Evolutionary conservation across 2,329 filamentous ascomycete genomes (phyloP).

Genomic region (Emmonsia crescens): DNA sequence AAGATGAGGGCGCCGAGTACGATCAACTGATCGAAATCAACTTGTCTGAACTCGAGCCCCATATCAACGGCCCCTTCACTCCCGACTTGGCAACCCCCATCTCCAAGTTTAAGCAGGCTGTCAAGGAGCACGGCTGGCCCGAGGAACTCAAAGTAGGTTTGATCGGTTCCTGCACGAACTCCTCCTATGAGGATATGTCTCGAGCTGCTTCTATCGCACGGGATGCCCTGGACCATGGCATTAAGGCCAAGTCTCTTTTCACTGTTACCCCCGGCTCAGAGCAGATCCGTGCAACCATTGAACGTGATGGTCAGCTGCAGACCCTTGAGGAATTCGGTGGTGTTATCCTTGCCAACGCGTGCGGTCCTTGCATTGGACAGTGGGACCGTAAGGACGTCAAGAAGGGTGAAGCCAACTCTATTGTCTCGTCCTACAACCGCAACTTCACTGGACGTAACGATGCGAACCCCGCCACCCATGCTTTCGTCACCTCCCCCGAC

Average conservation of each 20-base stretch:
- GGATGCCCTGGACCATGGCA: conserved; percentile 79
- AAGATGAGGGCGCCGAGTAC: conserved; percentile 87
- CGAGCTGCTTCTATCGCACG: conserved; percentile 83
- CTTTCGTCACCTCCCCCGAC: conserved; percentile 85
- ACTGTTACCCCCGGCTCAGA: conserved; percentile 94
- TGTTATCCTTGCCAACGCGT: conserved; percentile 89
- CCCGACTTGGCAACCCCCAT: conserved; percentile 96
- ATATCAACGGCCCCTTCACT: conserved; percentile 98
- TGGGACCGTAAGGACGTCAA: conserved; percentile 91
- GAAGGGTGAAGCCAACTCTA: conserved; percentile 93
- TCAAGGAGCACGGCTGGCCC: conserved; percentile 91
- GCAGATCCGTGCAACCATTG: conserved; percentile 90
- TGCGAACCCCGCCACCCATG: conserved; percentile 87
- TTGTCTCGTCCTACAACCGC: conserved; percentile 98
- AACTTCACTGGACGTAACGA: conserved; percentile 99
- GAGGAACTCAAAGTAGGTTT: conserved; percentile 93
- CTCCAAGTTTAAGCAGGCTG: conserved; percentile 91
- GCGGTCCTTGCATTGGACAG: conserved; percentile 85
- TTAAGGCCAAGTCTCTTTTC: conserved; percentile 91
- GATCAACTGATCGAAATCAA: conserved; percentile 96
- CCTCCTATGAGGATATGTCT: conserved; percentile 79
- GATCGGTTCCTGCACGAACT: conserved; percentile 98
- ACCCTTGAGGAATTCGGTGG: conserved; percentile 96
- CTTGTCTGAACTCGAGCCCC: conserved; percentile 85
- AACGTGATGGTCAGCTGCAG: conserved; percentile 78